Conservation (phyloP, 2,329 filamentous ascomycete species). For the Venturia nashicola region DNA sequence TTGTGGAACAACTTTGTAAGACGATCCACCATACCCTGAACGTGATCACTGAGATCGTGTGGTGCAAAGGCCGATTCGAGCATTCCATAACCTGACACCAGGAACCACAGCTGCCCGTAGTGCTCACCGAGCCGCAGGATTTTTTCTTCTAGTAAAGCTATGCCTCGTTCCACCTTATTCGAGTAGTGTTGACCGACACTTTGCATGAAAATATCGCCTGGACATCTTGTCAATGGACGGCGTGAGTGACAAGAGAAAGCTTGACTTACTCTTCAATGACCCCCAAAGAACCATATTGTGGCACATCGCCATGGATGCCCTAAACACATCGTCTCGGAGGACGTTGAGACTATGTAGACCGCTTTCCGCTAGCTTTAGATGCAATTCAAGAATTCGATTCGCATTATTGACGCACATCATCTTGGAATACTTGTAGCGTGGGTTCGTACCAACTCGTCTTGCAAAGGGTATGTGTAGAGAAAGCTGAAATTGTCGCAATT, state of each 20-base stretch:
- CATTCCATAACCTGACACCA: neutral
- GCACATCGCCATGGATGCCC: slow-evolving; percentile 1
- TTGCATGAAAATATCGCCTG: neutral
- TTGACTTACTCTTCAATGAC: neutral
- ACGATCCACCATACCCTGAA: neutral
- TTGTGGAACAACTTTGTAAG: slow-evolving; percentile 1
- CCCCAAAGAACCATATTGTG: slow-evolving; percentile 6
- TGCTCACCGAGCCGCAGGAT: slow-evolving; percentile 2
- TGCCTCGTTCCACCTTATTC: neutral
- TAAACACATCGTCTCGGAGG: slow-evolving; percentile 6
- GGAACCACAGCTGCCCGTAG: slow-evolving; percentile 5
- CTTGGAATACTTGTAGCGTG: slow-evolving; percentile 1
- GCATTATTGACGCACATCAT: slow-evolving; percentile 5
- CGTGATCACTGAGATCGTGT: neutral
- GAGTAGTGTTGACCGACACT: neutral
- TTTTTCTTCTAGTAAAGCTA: slow-evolving; percentile 2
- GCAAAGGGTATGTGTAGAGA: slow-evolving; percentile 6
- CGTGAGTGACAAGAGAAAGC: neutral
- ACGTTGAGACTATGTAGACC: neutral
- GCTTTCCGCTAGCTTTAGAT: neutral
- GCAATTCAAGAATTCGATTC: neutral
- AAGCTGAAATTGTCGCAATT: slow-evolving; percentile 7
- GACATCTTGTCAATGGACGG: neutral
- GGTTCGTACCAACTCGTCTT: neutral
- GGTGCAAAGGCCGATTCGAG: neutral